These are phyloP conservation scores for Bretschneidera sinensis DNA, from an alignment of 345 rosid species.

Conservation along the genomic window DNA sequence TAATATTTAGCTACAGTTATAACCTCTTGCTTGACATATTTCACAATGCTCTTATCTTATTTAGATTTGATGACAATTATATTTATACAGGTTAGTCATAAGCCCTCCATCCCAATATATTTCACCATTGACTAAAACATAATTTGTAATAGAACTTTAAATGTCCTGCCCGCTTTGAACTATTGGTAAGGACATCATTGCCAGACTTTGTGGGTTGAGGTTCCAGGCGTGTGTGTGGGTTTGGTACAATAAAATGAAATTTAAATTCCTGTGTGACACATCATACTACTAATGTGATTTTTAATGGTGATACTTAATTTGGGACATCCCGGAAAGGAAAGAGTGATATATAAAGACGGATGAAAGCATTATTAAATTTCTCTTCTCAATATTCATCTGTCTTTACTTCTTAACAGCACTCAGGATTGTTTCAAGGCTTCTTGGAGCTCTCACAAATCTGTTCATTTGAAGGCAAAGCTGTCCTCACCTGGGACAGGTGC, in stretches of 20 bases:
- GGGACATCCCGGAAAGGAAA: neutral
- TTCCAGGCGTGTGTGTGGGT: neutral
- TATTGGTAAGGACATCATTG: too few relatives aligned
- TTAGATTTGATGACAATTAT: neutral
- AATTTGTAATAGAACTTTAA: too few relatives aligned
- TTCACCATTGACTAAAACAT: too few relatives aligned
- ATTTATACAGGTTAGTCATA: neutral
- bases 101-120: neutral
- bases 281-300: too few relatives aligned
- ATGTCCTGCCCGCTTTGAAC: too few relatives aligned
- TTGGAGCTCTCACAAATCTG: conserved; percentile 90
- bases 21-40: neutral
- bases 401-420: conserved; percentile 37
- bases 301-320: neutral
- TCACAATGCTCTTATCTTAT: neutral
- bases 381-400: conserved; percentile 5
- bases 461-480: conserved; percentile 68
- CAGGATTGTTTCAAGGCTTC: conserved; percentile 95
- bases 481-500: conserved; percentile 39
- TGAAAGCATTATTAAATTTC: neutral
- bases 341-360: neutral
- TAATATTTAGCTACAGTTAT: neutral
- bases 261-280: too few relatives aligned
- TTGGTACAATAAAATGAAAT: too few relatives aligned
- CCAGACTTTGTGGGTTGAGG: neutral